Conservation (phyloP, 169 alveolate species). For the Plasmodium gonderi region DNA sequence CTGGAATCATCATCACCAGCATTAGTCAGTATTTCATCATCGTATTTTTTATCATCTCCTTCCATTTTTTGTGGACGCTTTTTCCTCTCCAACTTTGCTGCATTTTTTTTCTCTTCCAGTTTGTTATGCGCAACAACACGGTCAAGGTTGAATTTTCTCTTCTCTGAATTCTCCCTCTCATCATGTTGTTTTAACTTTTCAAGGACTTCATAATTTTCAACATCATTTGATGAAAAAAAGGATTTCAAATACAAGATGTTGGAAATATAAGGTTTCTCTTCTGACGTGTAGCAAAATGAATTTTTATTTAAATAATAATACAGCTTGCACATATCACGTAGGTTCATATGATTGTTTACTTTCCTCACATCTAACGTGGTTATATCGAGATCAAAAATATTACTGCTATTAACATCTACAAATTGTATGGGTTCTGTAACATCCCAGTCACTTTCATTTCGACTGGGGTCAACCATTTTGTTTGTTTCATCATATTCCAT, state of each 20-base stretch:
- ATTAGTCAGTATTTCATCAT: not conserved
- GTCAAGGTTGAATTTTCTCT: not conserved
- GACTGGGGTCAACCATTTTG: not conserved
- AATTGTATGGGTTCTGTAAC: constrained; percentile 8
- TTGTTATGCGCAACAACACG: not conserved
- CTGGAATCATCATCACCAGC: not conserved
- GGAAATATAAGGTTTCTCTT: not conserved
- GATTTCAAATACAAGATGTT: constrained; percentile 7
- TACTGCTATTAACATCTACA: constrained; percentile 9
- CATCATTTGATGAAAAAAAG: not conserved
- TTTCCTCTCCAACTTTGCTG: not conserved
- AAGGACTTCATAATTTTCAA: not conserved
- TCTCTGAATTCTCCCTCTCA: not conserved
- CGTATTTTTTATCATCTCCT: not conserved
- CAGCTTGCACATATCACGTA: constrained; percentile 17
- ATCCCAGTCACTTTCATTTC: not conserved
- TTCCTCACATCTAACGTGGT: constrained; percentile 18
- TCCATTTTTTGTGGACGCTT: not conserved
- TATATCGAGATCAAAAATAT: constrained; percentile 23
- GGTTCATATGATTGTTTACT: constrained; percentile 53
- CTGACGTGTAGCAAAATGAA: constrained; percentile 7
- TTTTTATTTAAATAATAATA: constrained; percentile 19
- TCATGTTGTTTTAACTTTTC: not conserved
- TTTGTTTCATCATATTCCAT: not conserved
- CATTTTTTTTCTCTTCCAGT: not conserved